A percentile compares a stretch with the other conserved stretches of the same genome.
These are phyloP conservation scores for Russula abietina DNA, from an alignment of 768 basidiomycete genomes.

Conservation along the genomic window DNA sequence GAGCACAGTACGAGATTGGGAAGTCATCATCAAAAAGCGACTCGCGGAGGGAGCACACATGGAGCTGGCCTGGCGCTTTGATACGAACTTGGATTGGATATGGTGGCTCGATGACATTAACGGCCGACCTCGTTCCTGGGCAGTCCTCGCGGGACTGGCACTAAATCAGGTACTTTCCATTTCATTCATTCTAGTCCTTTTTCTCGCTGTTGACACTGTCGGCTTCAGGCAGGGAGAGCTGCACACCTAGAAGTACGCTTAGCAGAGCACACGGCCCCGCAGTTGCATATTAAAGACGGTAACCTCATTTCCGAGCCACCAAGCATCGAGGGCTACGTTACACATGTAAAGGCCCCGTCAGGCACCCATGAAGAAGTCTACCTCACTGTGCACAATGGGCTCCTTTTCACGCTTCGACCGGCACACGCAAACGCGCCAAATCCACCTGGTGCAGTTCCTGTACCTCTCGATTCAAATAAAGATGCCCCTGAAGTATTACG, in stretches of 20 bases:
- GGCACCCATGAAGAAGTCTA: slow-evolving; percentile 58
- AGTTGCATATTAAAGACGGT: slow-evolving; percentile 40
- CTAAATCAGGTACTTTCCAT: slow-evolving; percentile 53
- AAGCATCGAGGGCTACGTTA: slow-evolving; percentile 80
- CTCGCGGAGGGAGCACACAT: slow-evolving; percentile 51
- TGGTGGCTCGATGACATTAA: slow-evolving; percentile 64
- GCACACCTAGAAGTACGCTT: slow-evolving; percentile 70
- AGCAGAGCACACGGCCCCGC: slow-evolving; percentile 58
- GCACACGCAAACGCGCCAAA: slow-evolving; percentile 58
- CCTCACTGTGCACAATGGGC: slow-evolving; percentile 64
- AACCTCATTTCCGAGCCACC: slow-evolving; percentile 64
- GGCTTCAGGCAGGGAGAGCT: slow-evolving; percentile 34
- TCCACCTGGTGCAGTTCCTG: slow-evolving; percentile 51
- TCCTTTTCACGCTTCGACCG: slow-evolving; percentile 55
- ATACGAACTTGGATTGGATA: slow-evolving; percentile 79
- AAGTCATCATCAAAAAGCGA: slow-evolving; percentile 50
- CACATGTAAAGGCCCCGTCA: slow-evolving; percentile 57
- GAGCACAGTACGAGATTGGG: slow-evolving; percentile 52
- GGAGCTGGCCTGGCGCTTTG: slow-evolving; percentile 73
- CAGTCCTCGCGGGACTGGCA: slow-evolving; percentile 69
- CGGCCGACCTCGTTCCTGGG: slow-evolving; percentile 60
- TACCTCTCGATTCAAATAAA: slow-evolving; percentile 29
- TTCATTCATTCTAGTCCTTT: slow-evolving; percentile 5
- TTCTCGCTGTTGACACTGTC: slow-evolving; percentile 12
- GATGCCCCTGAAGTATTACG: slow-evolving; percentile 35